Percentiles rank a stretch among this genome's conserved stretches.
These are phyloP conservation scores for Talaromyces islandicus DNA, from an alignment of 2,329 filamentous ascomycete species.

Conservation along the genomic window DNA sequence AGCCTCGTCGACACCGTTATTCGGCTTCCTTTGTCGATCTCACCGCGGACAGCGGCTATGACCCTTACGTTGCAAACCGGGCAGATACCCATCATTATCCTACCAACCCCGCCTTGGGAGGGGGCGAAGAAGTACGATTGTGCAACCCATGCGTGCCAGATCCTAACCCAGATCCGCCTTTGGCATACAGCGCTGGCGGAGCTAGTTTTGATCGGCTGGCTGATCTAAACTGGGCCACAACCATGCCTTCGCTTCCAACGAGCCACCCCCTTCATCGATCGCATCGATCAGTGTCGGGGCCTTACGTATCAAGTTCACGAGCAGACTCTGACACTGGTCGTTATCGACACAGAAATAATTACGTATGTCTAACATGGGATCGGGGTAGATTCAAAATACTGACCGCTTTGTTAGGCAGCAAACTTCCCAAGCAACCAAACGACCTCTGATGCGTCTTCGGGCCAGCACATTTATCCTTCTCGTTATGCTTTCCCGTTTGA, in stretches of 20 bases:
- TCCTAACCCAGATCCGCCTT: constrained; percentile 55
- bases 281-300: constrained; percentile 21
- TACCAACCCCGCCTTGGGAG: constrained; percentile 50
- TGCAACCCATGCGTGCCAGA: constrained; percentile 70
- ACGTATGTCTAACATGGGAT: background rate
- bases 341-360: background rate
- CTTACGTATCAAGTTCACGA: constrained; percentile 11
- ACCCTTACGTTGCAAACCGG: background rate
- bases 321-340: constrained; percentile 11
- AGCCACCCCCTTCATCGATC: constrained; percentile 19
- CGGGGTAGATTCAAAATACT: background rate
- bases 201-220: constrained; percentile 13
- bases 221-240: constrained; percentile 10
- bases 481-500: constrained; percentile 9
- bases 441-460: background rate
- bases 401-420: background rate
- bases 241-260: constrained; percentile 9
- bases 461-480: constrained; percentile 10
- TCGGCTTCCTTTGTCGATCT: constrained; percentile 42
- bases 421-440: background rate
- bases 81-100: constrained; percentile 12
- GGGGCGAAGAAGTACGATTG: constrained; percentile 62
- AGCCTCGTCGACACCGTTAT: constrained; percentile 14
- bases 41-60: constrained; percentile 14
- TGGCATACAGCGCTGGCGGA: constrained; percentile 23